Evolutionary conservation across 352 stramenopile genomes (phyloP).

Genomic region (Phytophthora syringae): DNA sequence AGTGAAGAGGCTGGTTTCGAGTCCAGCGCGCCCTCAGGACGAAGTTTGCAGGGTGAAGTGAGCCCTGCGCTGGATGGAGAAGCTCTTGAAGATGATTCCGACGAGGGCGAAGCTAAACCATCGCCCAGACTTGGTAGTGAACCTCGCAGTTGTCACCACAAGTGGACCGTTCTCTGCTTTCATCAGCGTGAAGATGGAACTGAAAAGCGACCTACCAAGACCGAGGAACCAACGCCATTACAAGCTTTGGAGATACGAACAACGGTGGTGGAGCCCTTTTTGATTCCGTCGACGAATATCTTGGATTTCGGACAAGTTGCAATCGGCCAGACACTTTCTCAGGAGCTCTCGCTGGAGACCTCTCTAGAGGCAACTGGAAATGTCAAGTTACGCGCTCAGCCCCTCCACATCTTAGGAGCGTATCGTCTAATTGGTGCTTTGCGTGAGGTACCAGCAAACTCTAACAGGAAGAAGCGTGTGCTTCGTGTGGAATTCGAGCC

Average conservation of each 20-base stretch:
- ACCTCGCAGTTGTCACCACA: slow-evolving; percentile 76
- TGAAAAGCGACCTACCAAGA: not conserved
- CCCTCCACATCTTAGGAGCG: slow-evolving; percentile 82
- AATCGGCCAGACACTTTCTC: slow-evolving; percentile 70
- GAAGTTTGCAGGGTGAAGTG: slow-evolving; percentile 23
- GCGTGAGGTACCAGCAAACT: slow-evolving; percentile 35
- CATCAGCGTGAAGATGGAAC: slow-evolving; percentile 24
- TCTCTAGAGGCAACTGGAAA: slow-evolving; percentile 26
- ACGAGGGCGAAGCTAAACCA: not conserved
- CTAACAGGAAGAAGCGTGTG: slow-evolving; percentile 26
- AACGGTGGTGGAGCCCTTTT: slow-evolving; percentile 58
- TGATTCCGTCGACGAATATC: slow-evolving; percentile 48
- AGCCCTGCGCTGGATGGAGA: not conserved
- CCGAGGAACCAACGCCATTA: slow-evolving; percentile 17
- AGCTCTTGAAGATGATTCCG: not conserved
- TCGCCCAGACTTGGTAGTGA: slow-evolving; percentile 30
- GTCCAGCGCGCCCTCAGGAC: slow-evolving; percentile 1
- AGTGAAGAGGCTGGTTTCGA: not conserved
- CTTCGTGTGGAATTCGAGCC: slow-evolving; percentile 79
- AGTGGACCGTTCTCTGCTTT: slow-evolving; percentile 83
- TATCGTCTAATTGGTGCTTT: slow-evolving; percentile 84
- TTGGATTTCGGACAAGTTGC: slow-evolving; percentile 90
- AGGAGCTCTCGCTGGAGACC: slow-evolving; percentile 67
- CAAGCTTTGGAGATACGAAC: slow-evolving; percentile 76
- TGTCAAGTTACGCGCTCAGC: slow-evolving; percentile 50